A percentile compares a stretch with the other conserved stretches of the same genome.
phyloP scores from a whole-genome alignment of 2,329 filamentous ascomycete genomes.

The Ophiocordyceps camponoti-floridani region DNA sequence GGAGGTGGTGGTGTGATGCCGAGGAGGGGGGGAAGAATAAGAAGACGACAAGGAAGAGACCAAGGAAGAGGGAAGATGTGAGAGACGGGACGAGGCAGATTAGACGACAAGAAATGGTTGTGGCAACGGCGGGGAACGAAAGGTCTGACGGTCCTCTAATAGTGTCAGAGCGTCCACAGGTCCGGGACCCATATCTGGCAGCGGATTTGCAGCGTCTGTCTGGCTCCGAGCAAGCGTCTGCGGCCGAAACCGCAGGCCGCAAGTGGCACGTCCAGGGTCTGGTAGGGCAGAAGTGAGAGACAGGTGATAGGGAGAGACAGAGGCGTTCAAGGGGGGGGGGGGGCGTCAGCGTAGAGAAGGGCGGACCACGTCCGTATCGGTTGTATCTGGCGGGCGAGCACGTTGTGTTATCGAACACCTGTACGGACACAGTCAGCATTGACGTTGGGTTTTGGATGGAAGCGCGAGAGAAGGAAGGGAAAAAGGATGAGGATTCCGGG shows the following conservation, averaged over 20 bases:
- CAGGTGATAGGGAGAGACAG: background rate
- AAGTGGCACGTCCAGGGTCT: background rate
- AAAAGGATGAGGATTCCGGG: no score
- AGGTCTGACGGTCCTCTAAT: constrained; percentile 1
- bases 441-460: no score
- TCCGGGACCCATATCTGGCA: constrained; percentile 1
- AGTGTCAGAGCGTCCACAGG: constrained; percentile 1
- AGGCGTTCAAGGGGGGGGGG: background rate
- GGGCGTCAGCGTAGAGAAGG: background rate
- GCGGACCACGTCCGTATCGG: background rate
- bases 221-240: background rate
- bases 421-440: no score
- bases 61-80: background rate
- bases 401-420: no score
- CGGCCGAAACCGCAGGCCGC: background rate
- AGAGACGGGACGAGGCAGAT: background rate
- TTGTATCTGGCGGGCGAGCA: no score
- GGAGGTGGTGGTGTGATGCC: background rate
- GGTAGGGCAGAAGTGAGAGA: background rate
- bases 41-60: no score
- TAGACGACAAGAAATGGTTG: background rate
- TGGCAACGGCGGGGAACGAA: background rate
- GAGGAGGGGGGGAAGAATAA: background rate
- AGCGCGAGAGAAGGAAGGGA: no score
- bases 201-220: constrained; percentile 3